Evolutionary conservation across 768 basidiomycete genomes (phyloP).

Genomic region (Tylopilus sp.): DNA sequence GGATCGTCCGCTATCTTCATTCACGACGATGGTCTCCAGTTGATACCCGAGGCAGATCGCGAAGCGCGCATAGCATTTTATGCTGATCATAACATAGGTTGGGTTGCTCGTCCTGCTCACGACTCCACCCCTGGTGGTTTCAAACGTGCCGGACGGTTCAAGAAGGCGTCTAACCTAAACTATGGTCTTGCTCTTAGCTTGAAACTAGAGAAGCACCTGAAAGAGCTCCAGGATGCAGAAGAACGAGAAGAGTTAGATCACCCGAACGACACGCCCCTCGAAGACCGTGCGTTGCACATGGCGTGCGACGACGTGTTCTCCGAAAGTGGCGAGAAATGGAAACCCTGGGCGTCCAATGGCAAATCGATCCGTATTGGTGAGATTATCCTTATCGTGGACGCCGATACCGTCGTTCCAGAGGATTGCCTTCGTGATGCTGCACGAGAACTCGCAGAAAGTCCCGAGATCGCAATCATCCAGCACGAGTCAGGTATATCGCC

Average conservation of each 20-base stretch:
- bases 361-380: conserved; percentile 74
- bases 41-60: conserved; percentile 44
- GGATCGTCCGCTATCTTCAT: conserved; percentile 56
- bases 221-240: conserved; percentile 42
- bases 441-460: conserved; percentile 64
- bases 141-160: conserved; percentile 74
- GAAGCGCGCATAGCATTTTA: conserved; percentile 51
- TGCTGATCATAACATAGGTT: conserved; percentile 55
- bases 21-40: conserved; percentile 61
- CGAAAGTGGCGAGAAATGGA: conserved; percentile 55
- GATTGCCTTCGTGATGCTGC: conserved; percentile 92
- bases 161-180: conserved; percentile 93
- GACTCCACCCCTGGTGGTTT: conserved; percentile 17
- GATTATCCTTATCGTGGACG: conserved; percentile 79
- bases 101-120: conserved; percentile 56
- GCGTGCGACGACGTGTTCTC: conserved; percentile 72
- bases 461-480: conserved; percentile 78
- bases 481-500: conserved; percentile 73
- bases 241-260: conserved; percentile 34
- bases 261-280: conserved; percentile 46
- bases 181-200: conserved; percentile 54
- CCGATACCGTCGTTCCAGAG: conserved; percentile 86
- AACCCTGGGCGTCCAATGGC: conserved; percentile 76
- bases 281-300: conserved; percentile 68
- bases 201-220: conserved; percentile 34